Evolutionary conservation across 371 early-diverging fungal genomes (phyloP), one percentile per base, ranked within the genome.

Genomic region (Chytridiales sp.): DNA sequence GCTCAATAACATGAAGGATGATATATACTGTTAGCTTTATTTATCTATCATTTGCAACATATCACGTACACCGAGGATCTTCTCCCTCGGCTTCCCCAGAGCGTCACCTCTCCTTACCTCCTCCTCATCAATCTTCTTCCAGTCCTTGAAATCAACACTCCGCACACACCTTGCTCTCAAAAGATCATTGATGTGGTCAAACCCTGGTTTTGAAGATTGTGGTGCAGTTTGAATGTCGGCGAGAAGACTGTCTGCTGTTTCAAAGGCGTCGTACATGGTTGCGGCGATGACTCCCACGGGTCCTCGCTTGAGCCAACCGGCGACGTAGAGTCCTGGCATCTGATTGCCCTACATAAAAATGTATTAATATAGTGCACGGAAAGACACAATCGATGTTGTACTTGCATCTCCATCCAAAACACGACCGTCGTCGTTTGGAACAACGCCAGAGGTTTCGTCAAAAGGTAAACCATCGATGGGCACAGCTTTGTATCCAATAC

Each of bases 291-390:
- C 94, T 4, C 98, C 98, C 0, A 83, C 83, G 17, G 97, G 94
- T 0, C 98, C 97, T 17, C 89, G 85, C 68, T 97, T 98, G 24
- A 93, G 64, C 98, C 98, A 98, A 0, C 97, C 97, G 2, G 96
- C 72, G 0, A 88, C 89, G 58, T 95, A 96, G 50, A 82, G 48
- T 0, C 71, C 70, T 40, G 68, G 53, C 17, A 44, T 21, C 34
- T 19, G 24, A n/a, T 55, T 15, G 0, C 30, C 3, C 22, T 35
- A 21, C 21, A 9, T 49, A 0, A 1, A 15, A 1, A 35, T 1
- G 4, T 62, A 40, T 22, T 41, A 22, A 22, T 46, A 21, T 19
- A 46, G 26, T n/a, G 11, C 46, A 46, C n/a, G 46, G 9, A 9
- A n/a, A n/a, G 38, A n/a, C 19, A 36, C 46, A 15, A 38, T 42